These are phyloP conservation scores for Rubroboletus pulcherrimus DNA, from an alignment of 768 basidiomycete species.

Conservation along the genomic window DNA sequence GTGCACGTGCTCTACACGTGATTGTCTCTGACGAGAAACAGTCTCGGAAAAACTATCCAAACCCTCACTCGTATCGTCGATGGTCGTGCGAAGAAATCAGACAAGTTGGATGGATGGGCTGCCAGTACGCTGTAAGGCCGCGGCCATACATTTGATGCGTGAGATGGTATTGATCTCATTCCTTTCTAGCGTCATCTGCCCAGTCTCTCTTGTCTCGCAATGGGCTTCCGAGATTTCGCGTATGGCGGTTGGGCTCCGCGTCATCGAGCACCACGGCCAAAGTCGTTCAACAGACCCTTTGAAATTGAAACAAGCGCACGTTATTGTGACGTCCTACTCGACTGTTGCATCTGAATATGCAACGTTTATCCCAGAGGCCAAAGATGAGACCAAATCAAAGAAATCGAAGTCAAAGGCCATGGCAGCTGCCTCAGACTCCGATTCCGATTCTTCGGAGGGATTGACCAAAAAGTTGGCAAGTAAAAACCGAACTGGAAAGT, in stretches of 20 bases:
- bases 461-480: slow-evolving; percentile 39
- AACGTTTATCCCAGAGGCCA: slow-evolving; percentile 44
- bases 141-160: not conserved
- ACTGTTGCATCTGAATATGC: slow-evolving; percentile 78
- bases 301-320: slow-evolving; percentile 51
- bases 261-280: slow-evolving; percentile 82
- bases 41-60: slow-evolving; percentile 89
- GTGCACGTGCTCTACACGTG: slow-evolving; percentile 5
- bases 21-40: slow-evolving; percentile 26
- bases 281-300: slow-evolving; percentile 63
- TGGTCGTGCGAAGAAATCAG: slow-evolving; percentile 64
- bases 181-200: slow-evolving; percentile 70
- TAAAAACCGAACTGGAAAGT: slow-evolving; percentile 43
- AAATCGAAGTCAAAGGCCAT: slow-evolving; percentile 35
- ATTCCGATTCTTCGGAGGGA: slow-evolving; percentile 36
- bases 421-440: slow-evolving; percentile 27
- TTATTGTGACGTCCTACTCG: slow-evolving; percentile 87
- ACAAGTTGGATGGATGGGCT: slow-evolving; percentile 69
- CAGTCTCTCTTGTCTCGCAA: slow-evolving; percentile 82
- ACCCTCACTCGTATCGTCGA: slow-evolving; percentile 85
- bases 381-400: slow-evolving; percentile 52
- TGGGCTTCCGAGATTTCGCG: slow-evolving; percentile 86
- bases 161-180: not conserved
- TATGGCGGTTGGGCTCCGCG: slow-evolving; percentile 61
- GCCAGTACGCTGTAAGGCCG: slow-evolving; percentile 62